Evolutionary conservation across 2,329 filamentous ascomycete genomes (phyloP), one percentile per base, ranked within the genome.

Genomic region (Ophiocordyceps camponoti-leonardi): DNA sequence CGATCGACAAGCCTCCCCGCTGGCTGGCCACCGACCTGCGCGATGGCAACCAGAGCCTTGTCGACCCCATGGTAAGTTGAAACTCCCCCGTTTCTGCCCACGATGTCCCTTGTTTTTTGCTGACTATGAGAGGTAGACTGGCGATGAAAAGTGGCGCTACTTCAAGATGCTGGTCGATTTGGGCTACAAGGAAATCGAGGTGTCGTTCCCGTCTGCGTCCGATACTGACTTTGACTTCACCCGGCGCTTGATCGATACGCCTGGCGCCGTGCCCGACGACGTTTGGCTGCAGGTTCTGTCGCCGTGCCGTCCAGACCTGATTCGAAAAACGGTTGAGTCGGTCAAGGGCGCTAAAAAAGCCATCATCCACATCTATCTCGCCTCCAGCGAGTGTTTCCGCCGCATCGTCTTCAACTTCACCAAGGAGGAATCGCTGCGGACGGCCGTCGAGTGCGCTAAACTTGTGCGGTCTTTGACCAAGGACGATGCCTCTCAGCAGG

Each of bases 181-280:
- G 44, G 90, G 92, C 54, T 96, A 93, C 73, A 96, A 95, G 67
- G 90, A 96, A 67, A 95, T 96, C 52, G 90, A 96, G 61, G 83
- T 95, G 19, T 92, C 88, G 5, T 96, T 94, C 66, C 90, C 90
- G 44, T 94, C 87, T 0, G 87, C 90, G 14, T 94, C 87, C 37
- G 83, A 94, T 60, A 94, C 84, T 57, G 92, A 96, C 67, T 96
- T 88, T 68, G 86, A 94, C 69, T 96, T 96, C 60, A 94, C 87
- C 39, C 75, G 86, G 53, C 79, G 81, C 57, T 70, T 96, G 53
- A 78, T 95, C 51, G 81, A 93, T 56, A 94, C 86, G 1, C 84
- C 85, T 12, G 86, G 84, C 39, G 73, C 79, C 14, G 77, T 88
- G 10, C 87, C 88, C 45, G 86, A 92, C 58, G 88, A 95, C 63